phyloP scores from a whole-genome alignment of 371 early-diverging fungal genomes.

The Saksenaea oblongispora region DNA sequence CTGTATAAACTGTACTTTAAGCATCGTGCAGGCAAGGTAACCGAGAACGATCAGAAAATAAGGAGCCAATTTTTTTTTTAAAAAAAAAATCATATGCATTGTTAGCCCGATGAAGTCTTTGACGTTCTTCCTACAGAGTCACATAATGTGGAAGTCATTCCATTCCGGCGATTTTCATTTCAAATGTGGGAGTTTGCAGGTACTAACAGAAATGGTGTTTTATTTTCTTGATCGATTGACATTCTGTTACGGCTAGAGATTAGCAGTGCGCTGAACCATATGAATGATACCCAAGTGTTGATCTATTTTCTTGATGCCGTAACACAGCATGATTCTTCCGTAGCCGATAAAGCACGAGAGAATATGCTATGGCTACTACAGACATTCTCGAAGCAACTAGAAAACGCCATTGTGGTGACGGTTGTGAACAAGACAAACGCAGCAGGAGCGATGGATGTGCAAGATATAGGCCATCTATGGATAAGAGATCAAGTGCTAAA shows the following conservation, averaged over 20 bases:
- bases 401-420: constrained; percentile 32
- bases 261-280: constrained; percentile 16
- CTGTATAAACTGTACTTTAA: constrained; percentile 38
- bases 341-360: constrained; percentile 22
- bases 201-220: too few species aligned
- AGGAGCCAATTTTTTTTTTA: not conserved
- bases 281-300: constrained; percentile 28
- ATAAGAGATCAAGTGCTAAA: constrained; percentile 20
- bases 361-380: constrained; percentile 31
- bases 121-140: constrained; percentile 31
- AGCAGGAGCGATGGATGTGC: constrained; percentile 24
- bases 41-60: not conserved
- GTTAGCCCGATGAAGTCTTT: constrained; percentile 30
- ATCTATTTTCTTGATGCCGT: constrained; percentile 34
- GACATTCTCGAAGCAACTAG: constrained; percentile 14
- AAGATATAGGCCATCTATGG: constrained; percentile 37
- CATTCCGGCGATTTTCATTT: constrained; percentile 20
- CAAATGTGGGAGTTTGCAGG: constrained; percentile 43
- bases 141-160: constrained; percentile 36
- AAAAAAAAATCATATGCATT: too few species aligned
- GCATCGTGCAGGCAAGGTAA: constrained; percentile 21
- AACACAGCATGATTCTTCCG: constrained; percentile 14
- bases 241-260: constrained; percentile 37
- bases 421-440: constrained; percentile 33
- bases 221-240: too few species aligned